Conservation (phyloP, 805 yeast genomes). For the Debaryomyces prosopidis region DNA sequence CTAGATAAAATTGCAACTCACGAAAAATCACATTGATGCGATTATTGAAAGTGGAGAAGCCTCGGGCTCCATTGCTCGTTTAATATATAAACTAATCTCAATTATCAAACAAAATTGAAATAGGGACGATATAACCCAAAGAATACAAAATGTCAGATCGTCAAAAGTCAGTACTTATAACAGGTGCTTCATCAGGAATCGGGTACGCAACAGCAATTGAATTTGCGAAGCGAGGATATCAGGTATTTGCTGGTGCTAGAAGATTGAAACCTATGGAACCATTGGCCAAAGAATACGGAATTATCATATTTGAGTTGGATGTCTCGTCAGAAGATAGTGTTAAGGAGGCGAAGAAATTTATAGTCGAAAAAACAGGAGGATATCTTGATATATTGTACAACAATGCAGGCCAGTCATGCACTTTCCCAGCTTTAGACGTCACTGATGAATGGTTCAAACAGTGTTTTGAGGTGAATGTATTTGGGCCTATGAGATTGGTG, state of each 20-base stretch:
- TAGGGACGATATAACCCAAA: too few relatives aligned
- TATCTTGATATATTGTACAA: conserved; percentile 63
- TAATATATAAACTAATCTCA: not conserved
- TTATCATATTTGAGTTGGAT: conserved; percentile 54
- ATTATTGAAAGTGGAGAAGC: too few relatives aligned
- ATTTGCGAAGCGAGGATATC: conserved; percentile 51
- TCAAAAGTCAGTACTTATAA: conserved; percentile 50
- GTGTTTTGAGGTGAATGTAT: conserved; percentile 65
- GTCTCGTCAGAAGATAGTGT: conserved; percentile 56
- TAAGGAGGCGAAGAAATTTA: conserved; percentile 38
- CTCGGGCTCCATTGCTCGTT: too few relatives aligned
- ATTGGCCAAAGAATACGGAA: conserved; percentile 41
- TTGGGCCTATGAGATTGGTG: conserved; percentile 65
- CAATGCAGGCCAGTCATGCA: conserved; percentile 78
- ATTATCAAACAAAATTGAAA: not conserved
- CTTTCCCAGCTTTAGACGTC: conserved; percentile 69
- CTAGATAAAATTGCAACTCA: too few relatives aligned
- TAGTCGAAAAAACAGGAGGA: conserved; percentile 45
- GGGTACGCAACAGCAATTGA: conserved; percentile 52
- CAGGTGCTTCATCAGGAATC: conserved; percentile 61
- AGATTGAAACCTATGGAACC: conserved; percentile 60
- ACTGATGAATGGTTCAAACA: conserved; percentile 51
- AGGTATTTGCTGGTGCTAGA: conserved; percentile 75
- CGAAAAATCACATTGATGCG: too few relatives aligned
- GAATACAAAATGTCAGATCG: conserved; percentile 10